A percentile compares a stretch with the other conserved stretches of the same genome.
Conservation (phyloP, 495 filamentous ascomycete genomes). For the Hyaloscypha variabilis region DNA sequence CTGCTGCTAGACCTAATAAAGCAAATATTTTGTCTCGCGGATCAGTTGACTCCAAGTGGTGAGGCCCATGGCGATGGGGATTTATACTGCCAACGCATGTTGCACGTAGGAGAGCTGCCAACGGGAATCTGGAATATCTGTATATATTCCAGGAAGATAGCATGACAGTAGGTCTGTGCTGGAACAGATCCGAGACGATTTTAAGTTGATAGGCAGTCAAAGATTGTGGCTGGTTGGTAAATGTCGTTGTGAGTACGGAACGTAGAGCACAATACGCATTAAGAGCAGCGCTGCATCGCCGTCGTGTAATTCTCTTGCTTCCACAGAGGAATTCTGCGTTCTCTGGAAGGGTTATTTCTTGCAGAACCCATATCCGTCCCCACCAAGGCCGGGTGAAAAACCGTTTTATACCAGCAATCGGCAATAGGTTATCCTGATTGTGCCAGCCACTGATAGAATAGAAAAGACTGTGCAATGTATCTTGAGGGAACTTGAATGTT, state of each 20-base stretch:
- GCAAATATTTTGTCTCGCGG: conserved; percentile 32
- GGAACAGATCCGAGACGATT: not conserved
- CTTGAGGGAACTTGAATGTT: conserved; percentile 1
- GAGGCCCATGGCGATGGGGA: not conserved
- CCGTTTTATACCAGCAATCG: conserved; percentile 12
- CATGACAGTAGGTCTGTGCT: not conserved
- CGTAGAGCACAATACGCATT: conserved; percentile 2
- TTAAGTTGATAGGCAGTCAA: not conserved
- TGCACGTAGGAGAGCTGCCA: not conserved
- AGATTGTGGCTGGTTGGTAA: not conserved
- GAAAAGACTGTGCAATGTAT: conserved; percentile 12
- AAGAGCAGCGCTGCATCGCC: conserved; percentile 12
- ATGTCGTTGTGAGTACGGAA: not conserved
- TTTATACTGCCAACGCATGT: not conserved
- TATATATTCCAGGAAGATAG: not conserved
- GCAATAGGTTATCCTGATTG: conserved; percentile 10
- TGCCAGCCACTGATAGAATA: conserved; percentile 23
- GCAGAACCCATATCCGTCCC: conserved; percentile 31
- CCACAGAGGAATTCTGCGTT: conserved; percentile 24
- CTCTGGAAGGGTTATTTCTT: conserved; percentile 28
- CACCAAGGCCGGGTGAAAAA: conserved; percentile 26
- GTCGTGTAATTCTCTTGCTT: conserved; percentile 9
- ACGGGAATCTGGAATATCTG: not conserved
- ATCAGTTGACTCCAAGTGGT: conserved; percentile 18
- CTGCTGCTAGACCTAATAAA: conserved; percentile 28